These are phyloP conservation scores for Arthroderma sp. DNA, from an alignment of 2,329 filamentous ascomycete species.

Conservation along the genomic window DNA sequence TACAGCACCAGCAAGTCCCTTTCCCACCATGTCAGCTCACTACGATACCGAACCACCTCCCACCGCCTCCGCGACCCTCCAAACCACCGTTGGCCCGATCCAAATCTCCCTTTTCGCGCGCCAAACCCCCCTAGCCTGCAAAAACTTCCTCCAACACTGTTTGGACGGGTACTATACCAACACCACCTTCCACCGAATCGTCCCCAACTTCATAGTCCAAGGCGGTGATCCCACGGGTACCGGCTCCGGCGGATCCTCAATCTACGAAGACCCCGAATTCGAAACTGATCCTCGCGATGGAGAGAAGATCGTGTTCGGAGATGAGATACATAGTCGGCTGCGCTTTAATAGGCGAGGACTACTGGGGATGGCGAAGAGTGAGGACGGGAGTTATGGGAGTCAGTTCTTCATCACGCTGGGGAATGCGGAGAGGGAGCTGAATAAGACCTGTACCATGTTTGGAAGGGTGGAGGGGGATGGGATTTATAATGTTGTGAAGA, in stretches of 20 bases:
- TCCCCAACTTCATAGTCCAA: conserved; percentile 85
- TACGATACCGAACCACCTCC: conserved; percentile 94
- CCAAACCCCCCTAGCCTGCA: conserved; percentile 78
- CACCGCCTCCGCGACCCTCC: conserved; percentile 78
- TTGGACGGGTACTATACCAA: conserved; percentile 91
- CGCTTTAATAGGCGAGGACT: conserved; percentile 87
- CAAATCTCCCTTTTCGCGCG: conserved; percentile 89
- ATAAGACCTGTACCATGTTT: conserved; percentile 85
- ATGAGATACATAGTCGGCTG: conserved; percentile 83
- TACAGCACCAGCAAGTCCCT: background rate
- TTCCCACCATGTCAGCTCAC: conserved; percentile 58
- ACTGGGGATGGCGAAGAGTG: conserved; percentile 81
- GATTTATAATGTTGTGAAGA: conserved; percentile 89
- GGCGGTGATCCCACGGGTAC: conserved; percentile 91
- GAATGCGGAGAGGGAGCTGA: conserved; percentile 65
- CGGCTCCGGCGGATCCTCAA: conserved; percentile 79
- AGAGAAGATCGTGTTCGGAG: conserved; percentile 55
- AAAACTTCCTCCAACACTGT: conserved; percentile 91
- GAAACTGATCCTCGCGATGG: conserved; percentile 42
- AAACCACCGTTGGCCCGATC: conserved; percentile 81
- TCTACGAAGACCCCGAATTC: conserved; percentile 59
- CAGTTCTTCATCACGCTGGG: conserved; percentile 95
- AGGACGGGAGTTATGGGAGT: conserved; percentile 68
- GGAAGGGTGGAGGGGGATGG: conserved; percentile 85
- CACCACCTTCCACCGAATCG: conserved; percentile 85